These are phyloP conservation scores for Boletales sp. DNA, from an alignment of 768 basidiomycete species.

Conservation along the genomic window DNA sequence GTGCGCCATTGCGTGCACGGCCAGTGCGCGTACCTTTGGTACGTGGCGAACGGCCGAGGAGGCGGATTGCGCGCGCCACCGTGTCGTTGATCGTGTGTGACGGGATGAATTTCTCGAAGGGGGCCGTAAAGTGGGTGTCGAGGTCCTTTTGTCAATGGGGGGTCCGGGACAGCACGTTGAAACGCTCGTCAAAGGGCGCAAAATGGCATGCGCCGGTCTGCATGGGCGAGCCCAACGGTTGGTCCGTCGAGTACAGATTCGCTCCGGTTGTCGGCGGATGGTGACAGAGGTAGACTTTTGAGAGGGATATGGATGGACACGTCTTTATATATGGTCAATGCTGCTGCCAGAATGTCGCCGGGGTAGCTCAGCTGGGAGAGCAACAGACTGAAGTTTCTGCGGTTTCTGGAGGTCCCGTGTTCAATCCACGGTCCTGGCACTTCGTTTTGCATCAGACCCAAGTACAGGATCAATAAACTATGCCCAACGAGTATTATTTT, in stretches of 20 bases:
- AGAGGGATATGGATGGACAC: too few species aligned
- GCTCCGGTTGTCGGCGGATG: too few species aligned
- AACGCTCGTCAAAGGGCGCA: slow-evolving; percentile 10
- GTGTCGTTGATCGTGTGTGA: slow-evolving; percentile 5
- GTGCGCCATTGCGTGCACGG: slow-evolving; percentile 10
- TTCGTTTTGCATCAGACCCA: not conserved
- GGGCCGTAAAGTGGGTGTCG: slow-evolving; percentile 9
- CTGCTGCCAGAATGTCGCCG: slow-evolving; percentile 33
- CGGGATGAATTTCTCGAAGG: slow-evolving; percentile 11
- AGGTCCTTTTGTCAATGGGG: slow-evolving; percentile 14
- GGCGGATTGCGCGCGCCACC: slow-evolving; percentile 7
- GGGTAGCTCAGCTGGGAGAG: slow-evolving; percentile 76
- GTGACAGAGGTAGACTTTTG: too few species aligned
- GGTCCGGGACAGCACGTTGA: not conserved
- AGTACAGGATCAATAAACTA: not conserved
- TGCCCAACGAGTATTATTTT: slow-evolving; percentile 2
- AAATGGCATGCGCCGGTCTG: not conserved
- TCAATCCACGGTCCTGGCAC: slow-evolving; percentile 77
- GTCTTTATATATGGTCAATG: too few species aligned
- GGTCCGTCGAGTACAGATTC: too few species aligned
- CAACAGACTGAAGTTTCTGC: slow-evolving; percentile 59
- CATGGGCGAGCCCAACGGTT: too few species aligned
- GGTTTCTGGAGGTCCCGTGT: slow-evolving; percentile 72
- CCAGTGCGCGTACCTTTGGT: slow-evolving; percentile 16
- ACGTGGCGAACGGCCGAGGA: slow-evolving; percentile 10